Evolutionary conservation across 345 rosid species (phyloP), one percentile per base, ranked within the genome.

Genomic region (Salix dunnii): DNA sequence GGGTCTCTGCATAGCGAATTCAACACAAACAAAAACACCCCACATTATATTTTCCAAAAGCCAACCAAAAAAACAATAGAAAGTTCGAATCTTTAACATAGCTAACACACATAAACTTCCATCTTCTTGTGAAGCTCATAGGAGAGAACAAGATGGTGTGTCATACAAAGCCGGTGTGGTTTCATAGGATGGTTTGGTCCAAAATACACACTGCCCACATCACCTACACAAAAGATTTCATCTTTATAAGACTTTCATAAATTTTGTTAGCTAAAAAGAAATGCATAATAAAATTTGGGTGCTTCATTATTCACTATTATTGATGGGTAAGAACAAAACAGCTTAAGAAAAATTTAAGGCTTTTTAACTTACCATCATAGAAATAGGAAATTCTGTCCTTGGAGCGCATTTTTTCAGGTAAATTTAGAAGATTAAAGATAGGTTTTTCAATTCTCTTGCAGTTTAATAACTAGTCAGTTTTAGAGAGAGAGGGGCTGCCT

Each of bases 111-210:
- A 86, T 91, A 94, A 79, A 96, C 82, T 85, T 96, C 97, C 99
- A 96, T 96, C 86, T 92, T 94, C 85, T 80, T 84, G 82, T 96
- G 98, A 53, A 96, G 98, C 2, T 91, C 97, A 76, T 96, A 96
- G 8, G 97, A 83, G 74, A 96, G 99, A 51, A 96, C 94, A 49
- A 96, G 92, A 88, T 96, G 99, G 81, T 94, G 99, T 1, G 98
- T 94, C 98, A 96, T 94, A 76, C 99, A 94, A 63, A 92, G 94
- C 80, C 99, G 84, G 81, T 96, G 98, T 1, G 98, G 99, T 77
- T 94, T 92, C 99, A 94, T 94, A 2, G 98, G 99, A 85, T 96
- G 99, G 79, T 96, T 90, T 0, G 98, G 97, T 17, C 98, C 97
- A 85, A 96, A 96, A 82, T 91, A 96, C 25, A 96, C 98, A 14